Base-by-base conservation (phyloP, 1,284 basidiomycete genomes). In the Wolfiporia cocos region DNA sequence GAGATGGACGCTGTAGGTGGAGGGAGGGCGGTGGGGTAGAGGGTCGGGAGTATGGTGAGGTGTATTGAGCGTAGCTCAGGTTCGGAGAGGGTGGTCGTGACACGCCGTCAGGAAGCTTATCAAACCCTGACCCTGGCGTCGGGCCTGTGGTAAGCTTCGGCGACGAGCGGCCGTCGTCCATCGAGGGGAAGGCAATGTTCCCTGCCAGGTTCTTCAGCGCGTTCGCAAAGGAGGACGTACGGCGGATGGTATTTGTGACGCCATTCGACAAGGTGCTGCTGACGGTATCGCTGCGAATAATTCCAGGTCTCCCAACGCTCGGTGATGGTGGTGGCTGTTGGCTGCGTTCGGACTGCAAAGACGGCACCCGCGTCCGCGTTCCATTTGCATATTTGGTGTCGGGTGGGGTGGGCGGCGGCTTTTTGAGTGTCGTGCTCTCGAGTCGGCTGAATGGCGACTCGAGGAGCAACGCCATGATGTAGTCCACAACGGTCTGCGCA, bases 401-500 rank as follows among this genome's bases (percentile, higher is more conserved):
- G 1, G 57, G 50, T 1, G 70, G 64, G 2, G 66, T 60, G 9
- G 70, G 63, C 1, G 79, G 77, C 14, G 78, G 71, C 10, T 54
- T 54, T 44, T 75, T 66, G 18, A 90, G 66, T 1, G 85, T 75
- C 0, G 81, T 78, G 15, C 71, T 75, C 29, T 84, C 76, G 1
- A 93, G 73, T 21, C 77, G 69, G 11, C 81, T 78, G 57, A 98
- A 92, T 0, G 92, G 86, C 12, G 89, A 92, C 52, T 92, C 88
- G 18, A 97, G 68, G 12, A 99, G 74, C 10, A 94, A 73, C 0
- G 92, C 92, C 63, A 90, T 81, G 54, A 97, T 77, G 57, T 94
- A 96, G 65, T 99, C 95, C 34, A 94, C 78, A 17, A 97, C 83
- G 0, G 91, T 95, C 56, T 89, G 85, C 0, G 94, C 93, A 56